Evolutionary conservation across 2,329 filamentous ascomycete species (phyloP), one percentile per base, ranked within the genome.

Genomic region (Lachnellula hyalina): DNA sequence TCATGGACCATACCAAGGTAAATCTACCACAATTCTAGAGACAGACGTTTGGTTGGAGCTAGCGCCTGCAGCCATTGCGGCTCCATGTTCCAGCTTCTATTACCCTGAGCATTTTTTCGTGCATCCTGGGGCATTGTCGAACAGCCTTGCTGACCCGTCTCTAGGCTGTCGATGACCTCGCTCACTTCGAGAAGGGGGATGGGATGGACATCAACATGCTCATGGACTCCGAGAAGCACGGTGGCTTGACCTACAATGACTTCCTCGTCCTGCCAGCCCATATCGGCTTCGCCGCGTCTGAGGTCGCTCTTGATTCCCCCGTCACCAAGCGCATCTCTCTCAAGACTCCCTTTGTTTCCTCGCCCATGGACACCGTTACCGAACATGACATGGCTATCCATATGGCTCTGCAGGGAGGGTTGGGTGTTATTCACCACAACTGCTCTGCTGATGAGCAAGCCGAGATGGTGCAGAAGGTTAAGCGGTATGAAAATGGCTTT

Each of bases 311-410:
- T 59, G 94, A 97, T 66, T 90, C 93, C 36, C 90, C 90, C 56
- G 82, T 99, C 68, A 99, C 94, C 65, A 96, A 95, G 83, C 86
- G 90, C 69, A 96, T 99, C 74, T 85, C 89, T 36, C 81, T 99
- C 72, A 99, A 96, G 83, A 95, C 92, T 6, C 94, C 94, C 57
- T 92, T 99, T 69, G 84, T 97, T 63, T 99, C 94, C 47, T 97
- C 94, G 40, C 94, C 95, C 68, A 99, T 99, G 94, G 94, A 99
- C 78, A 99, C 94, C 9, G 94, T 99, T 72, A 99, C 95, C 44
- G 94, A 99, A 79, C 89, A 96, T 77, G 93, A 96, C 73, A 99
- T 99, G 95, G 95, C 94, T 62, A 97, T 99, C 67, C 90, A 96
- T 77, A 96, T 95, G 82, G 90, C 90, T 51, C 81, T 94, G 34